Evolutionary conservation across 2,329 filamentous ascomycete species (phyloP), one percentile per base, ranked within the genome.

Genomic region (Septoria linicola): DNA sequence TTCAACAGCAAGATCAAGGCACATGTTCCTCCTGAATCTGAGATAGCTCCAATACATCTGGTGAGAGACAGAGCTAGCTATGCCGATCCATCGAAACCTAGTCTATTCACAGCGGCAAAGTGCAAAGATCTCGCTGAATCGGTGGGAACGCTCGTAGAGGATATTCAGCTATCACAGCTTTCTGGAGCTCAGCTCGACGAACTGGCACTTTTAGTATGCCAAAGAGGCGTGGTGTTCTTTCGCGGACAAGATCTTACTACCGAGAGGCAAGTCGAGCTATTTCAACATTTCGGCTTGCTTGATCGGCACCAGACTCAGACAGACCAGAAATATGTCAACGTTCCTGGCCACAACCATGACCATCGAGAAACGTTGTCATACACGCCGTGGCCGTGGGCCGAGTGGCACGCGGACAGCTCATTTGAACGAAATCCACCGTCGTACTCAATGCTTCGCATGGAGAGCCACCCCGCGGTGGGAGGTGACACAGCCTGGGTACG

Each of bases 401-500:
- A 40, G 8, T 40, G 8, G 7, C 36, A 40, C 17, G n/a, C 36
- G 4, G 36, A 40, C 16, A 40, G 16, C 16, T 40, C 36, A 4
- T 40, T 40, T 16, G 36, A 40, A 19, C 36, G 10, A 3, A 40
- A 40, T 14, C 36, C 36, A 16, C n/a, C 36, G 3, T 40, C 36
- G 3, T 40, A 40, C 36, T 40, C 36, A 11, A 19, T 40, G 16
- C 36, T 40, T 16, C 36, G 36, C n/a, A 40, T 40, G 36, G 36
- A 40, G 13, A 14, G 8, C 17, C 36, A 40, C n/a, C 36, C 36
- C 8, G 16, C 4, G 8, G 36, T 40, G 10, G 36, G 36, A 40
- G 36, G 36, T 14, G 36, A 40, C 17, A 40, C 36, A n/a, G 36
- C 36, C 19, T 40, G 36, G 36, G 36, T 40, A n/a, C n/a, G 16